Conservation (phyloP, 2,329 filamentous ascomycete genomes). For the Pleomassaria siparia region DNA sequence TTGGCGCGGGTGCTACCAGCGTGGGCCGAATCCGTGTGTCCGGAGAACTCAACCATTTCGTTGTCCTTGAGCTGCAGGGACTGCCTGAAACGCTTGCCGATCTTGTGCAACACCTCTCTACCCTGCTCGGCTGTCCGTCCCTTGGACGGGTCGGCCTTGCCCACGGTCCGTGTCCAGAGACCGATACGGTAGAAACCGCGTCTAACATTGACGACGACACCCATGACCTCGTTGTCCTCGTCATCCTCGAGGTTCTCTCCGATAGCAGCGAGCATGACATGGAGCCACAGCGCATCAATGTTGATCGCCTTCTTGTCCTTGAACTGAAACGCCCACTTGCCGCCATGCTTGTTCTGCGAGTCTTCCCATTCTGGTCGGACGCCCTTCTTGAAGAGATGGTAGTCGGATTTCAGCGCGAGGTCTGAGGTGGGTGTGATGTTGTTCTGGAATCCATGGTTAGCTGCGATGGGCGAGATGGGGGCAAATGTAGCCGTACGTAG, state of each 20-base stretch:
- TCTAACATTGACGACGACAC: conserved; percentile 97
- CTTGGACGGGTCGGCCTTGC: conserved; percentile 80
- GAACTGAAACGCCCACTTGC: conserved; percentile 98
- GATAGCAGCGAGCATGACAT: conserved; percentile 94
- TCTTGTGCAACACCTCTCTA: conserved; percentile 78
- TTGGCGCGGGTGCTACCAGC: conserved; percentile 93
- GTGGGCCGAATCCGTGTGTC: conserved; percentile 92
- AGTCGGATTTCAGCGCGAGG: conserved; percentile 95
- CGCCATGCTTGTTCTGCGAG: conserved; percentile 96
- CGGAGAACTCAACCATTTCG: conserved; percentile 90
- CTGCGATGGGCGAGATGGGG: not conserved
- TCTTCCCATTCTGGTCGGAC: conserved; percentile 99
- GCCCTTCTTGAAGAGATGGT: conserved; percentile 98
- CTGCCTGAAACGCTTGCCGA: conserved; percentile 91
- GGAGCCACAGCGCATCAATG: conserved; percentile 94
- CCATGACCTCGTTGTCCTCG: conserved; percentile 96
- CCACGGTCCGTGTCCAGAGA: conserved; percentile 94
- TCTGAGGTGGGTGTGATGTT: conserved; percentile 97
- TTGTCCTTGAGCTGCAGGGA: conserved; percentile 75
- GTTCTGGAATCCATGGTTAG: conserved; percentile 65
- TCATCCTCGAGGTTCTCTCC: conserved; percentile 97
- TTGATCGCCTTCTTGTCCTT: conserved; percentile 91
- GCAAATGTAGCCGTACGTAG: conserved; percentile 68
- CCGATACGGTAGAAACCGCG: conserved; percentile 98
- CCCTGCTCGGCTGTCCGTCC: conserved; percentile 79